Evolutionary conservation across 2,329 filamentous ascomycete species (phyloP), one percentile per base, ranked within the genome.

Genomic region (Grosmannia serpens): DNA sequence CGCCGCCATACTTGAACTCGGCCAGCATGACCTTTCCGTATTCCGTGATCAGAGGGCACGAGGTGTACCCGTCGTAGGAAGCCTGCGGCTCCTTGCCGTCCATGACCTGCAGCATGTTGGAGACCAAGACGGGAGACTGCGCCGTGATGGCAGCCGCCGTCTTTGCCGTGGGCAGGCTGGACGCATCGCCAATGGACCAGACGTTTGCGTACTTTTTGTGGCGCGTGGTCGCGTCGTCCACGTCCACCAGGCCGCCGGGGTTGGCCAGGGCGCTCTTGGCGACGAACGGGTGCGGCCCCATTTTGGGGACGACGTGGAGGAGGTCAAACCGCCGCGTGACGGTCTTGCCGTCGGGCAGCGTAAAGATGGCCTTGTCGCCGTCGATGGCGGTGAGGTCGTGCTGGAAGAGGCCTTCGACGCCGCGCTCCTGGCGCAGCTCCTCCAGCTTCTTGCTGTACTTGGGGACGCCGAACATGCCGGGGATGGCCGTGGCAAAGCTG

Each of bases 121-220:
- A 62, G n/a, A 76, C 67, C 57, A 77, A 65, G 20, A 77, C 72
- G 1, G 74, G 74, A 1, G 71, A 67, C 64, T 77, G 72, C 6
- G 74, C 67, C 1, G 74, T 72, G 64, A 77, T 72, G 44, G 74
- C 74, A 9, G 74, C 74, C 0, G 74, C 73, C 10, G 74, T 77
- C 69, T 77, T 77, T 66, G 68, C 80, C 0, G 79, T 84, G 1
- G 81, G 80, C 55, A 84, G 67, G 53, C 75, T 81, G n/a, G 80
- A 80, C 0, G 81, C 81, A 60, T 84, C 81, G 17, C 81, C 81
- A 0, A 74, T 73, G 5, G 80, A 81, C 81, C 81, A 84, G 57
- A 84, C 75, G 56, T 84, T 84, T 62, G 69, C 60, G 65, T 72
- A 83, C 64, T 74, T 80, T 61, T 73, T 77, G 69, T 83, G 79